Evolutionary conservation across 257 asterid species (phyloP), one percentile per base, ranked within the genome.

Genomic region (Solanum arcanum): DNA sequence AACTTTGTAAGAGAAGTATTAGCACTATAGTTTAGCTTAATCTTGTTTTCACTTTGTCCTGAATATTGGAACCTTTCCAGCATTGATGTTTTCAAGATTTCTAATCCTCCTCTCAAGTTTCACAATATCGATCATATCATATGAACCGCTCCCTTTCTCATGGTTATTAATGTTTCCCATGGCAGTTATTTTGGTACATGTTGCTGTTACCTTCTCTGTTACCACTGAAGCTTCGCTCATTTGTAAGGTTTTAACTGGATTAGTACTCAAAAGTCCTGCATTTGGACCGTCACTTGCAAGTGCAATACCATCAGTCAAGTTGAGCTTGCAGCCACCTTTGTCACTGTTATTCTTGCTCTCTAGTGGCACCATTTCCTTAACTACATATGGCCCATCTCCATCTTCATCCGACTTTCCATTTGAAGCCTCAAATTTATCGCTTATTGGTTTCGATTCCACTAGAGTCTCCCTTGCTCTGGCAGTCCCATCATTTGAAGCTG

Each of bases 31-130:
- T 27, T 29, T 49, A 81, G 27, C 39, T 47, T 49, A 31, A 81
- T 81, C 29, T 81, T 80, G 20, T 80, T 18, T 47, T 80, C 68
- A 80, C 68, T 39, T 47, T 52, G 25, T 49, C 42, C 69, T 41
- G 9, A 70, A 12, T 70, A 23, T 25, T 84, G 81, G 20, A 60
- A 16, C 46, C 52, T 44, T 29, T 85, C 78, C 77, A 66, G 76
- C 68, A 56, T 29, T 27, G 64, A 85, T 47, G 13, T 39, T 87
- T 72, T 87, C 86, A 33, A 87, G 83, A 12, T 81, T 69, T 37
- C 29, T 82, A 82, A 87, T 37, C 72, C 83, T 83, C 62, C 21
- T 77, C 49, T 87, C 87, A 35, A 87, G 87, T 87, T 35, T 78
- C 21, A 35, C 37, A 72, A 70, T 46, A 86, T 73, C 10, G 44